Base-by-base conservation (phyloP, 352 stramenopile species). In the Poterioochromonas sp. region DNA sequence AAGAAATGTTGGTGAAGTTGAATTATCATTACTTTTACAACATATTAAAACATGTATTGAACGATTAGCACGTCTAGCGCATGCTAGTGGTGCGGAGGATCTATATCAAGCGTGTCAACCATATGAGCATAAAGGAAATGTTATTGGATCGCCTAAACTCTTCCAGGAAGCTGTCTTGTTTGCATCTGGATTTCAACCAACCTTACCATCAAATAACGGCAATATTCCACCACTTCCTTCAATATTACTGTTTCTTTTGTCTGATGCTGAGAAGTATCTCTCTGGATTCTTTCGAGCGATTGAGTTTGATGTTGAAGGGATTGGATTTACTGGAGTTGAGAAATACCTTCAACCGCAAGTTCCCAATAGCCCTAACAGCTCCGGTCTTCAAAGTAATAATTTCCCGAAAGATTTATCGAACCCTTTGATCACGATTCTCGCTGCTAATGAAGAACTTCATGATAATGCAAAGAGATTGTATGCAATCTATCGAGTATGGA, bases 91-190 rank as follows among this genome's bases (percentile, higher is more conserved):
- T 20, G 39, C 65, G 34, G 26, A 29, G 29, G 65, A 74, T 5
- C 34, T 74, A 37, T 74, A 53, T 54, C 11, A 8, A 32, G 73
- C 65, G 11, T 74, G 65, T 54, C 39, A 37, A 20, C 26, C 65
- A 15, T 53, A 29, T 29, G 65, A 74, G 12, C 12, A 62, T 29
- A 5, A 22, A 29, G 32, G 32, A 32, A 53, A 5, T 29, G 65
- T 49, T 32, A 15, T 68, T 12, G 65, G 65, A 43, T 53, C 65
- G 34, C 32, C 39, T 5, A n/a, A n/a, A 20, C 65, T 74, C 5
- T 74, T 5, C 5, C 65, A 74, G 65, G 39, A 74, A 37, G 65
- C 65, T 34, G 65, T 74, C 5, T n/a, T 74, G 8, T 15, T 12
- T 20, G 39, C 65, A 18, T 5, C 65, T 29, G 65, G 34, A 58